These are phyloP conservation scores for Cetradonia linearis DNA, from an alignment of 495 filamentous ascomycete genomes.

Conservation along the genomic window DNA sequence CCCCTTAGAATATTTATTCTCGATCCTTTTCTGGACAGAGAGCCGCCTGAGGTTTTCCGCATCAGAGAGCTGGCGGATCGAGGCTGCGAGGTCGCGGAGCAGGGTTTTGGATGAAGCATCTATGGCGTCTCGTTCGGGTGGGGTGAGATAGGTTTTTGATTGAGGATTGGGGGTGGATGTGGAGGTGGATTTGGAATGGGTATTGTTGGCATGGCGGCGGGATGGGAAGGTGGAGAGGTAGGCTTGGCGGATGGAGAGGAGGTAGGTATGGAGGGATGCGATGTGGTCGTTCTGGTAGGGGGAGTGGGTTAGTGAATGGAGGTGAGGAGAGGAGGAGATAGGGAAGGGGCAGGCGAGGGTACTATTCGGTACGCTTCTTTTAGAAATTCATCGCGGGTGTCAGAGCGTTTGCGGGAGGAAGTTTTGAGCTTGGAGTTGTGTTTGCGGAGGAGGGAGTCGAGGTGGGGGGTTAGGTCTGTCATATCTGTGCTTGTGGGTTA, in stretches of 20 bases:
- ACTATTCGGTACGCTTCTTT: constrained; percentile 95
- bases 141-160: constrained; percentile 43
- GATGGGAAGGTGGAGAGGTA: constrained; percentile 74
- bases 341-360: constrained; percentile 16
- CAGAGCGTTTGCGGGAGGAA: constrained; percentile 33
- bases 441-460: constrained; percentile 46
- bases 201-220: constrained; percentile 37
- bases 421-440: constrained; percentile 41
- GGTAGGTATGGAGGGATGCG: constrained; percentile 59
- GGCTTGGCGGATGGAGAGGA: constrained; percentile 71
- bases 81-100: constrained; percentile 68
- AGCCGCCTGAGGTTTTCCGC: constrained; percentile 73
- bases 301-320: constrained; percentile 6
- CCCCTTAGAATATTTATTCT: constrained; percentile 58
- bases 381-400: constrained; percentile 73
- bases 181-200: constrained; percentile 28
- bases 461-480: constrained; percentile 24
- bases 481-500: too few relatives aligned
- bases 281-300: constrained; percentile 74
- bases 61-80: constrained; percentile 65
- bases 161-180: constrained; percentile 24
- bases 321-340: constrained; percentile 13
- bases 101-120: constrained; percentile 75
- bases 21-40: constrained; percentile 53
- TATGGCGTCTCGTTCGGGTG: constrained; percentile 65